Evolutionary conservation across 495 filamentous ascomycete genomes (phyloP).

Genomic region (Thermothielavioides terrestris): DNA sequence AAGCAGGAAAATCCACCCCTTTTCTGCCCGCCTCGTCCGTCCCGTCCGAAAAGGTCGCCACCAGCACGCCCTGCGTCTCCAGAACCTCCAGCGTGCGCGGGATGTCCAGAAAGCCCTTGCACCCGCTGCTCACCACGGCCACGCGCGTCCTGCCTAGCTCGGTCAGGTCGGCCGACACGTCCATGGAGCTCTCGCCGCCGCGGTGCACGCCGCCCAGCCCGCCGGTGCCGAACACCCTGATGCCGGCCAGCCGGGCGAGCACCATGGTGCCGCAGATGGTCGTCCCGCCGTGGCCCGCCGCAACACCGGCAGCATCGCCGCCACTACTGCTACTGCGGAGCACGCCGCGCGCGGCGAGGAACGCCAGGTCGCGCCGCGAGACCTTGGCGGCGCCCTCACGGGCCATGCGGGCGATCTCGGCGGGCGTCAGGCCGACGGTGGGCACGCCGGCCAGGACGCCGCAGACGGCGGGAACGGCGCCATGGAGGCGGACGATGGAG

Average conservation of each 20-base stretch:
- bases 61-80: conserved; percentile 83
- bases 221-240: conserved; percentile 86
- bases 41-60: conserved; percentile 82
- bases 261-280: conserved; percentile 91
- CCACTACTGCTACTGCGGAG: conserved; percentile 48
- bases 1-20: conserved; percentile 75
- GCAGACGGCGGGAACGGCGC: conserved; percentile 87
- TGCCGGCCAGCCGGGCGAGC: conserved; percentile 77
- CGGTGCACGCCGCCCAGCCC: conserved; percentile 86
- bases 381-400: conserved; percentile 65
- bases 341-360: conserved; percentile 53
- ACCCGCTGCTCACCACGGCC: conserved; percentile 80
- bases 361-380: conserved; percentile 77
- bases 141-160: conserved; percentile 89
- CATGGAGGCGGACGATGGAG: conserved; percentile 64
- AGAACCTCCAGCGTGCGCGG: conserved; percentile 85
- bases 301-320: too few species aligned
- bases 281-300: conserved; percentile 62
- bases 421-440: conserved; percentile 60
- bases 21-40: conserved; percentile 25
- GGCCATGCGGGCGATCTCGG: conserved; percentile 64
- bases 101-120: conserved; percentile 93
- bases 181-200: conserved; percentile 76
- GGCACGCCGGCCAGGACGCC: conserved; percentile 76
- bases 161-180: conserved; percentile 90